phyloP scores from a whole-genome alignment of 179 eudicot genomes.

The Actinidia arguta region DNA sequence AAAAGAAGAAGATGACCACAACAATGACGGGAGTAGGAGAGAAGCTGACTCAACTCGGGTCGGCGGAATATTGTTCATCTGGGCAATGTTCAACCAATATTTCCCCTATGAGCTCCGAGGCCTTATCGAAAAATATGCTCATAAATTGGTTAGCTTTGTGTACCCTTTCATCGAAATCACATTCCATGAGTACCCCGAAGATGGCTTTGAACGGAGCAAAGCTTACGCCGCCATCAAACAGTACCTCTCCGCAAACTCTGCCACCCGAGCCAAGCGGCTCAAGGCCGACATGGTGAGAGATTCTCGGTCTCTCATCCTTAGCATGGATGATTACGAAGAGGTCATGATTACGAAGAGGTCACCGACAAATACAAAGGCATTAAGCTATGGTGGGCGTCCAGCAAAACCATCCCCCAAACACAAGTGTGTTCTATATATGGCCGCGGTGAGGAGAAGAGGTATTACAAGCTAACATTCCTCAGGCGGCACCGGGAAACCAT shows the following conservation, averaged over 20 bases:
- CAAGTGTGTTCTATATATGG: constrained; percentile 31
- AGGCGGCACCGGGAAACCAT: constrained; percentile 29
- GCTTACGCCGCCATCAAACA: constrained; percentile 51
- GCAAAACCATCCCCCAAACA: constrained; percentile 20
- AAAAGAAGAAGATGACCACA: no score
- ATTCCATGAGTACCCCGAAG: constrained; percentile 55
- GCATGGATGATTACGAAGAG: constrained; percentile 61
- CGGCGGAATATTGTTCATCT: constrained; percentile 34
- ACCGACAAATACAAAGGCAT: constrained; percentile 45
- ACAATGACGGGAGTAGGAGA: constrained; percentile 20
- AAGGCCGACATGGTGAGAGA: constrained; percentile 50
- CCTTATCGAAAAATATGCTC: constrained; percentile 28
- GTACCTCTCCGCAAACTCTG: constrained; percentile 49
- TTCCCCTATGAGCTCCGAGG: constrained; percentile 36
- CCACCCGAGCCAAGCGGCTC: constrained; percentile 51
- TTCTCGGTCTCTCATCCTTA: constrained; percentile 41
- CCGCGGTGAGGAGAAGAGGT: constrained; percentile 40
- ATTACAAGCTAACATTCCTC: constrained; percentile 40
- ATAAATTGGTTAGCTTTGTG: constrained; percentile 26
- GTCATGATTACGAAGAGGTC: constrained; percentile 26
- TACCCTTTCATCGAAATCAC: constrained; percentile 55
- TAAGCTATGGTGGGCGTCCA: constrained; percentile 55
- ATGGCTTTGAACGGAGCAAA: constrained; percentile 48
- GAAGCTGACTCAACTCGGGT: constrained; percentile 42
- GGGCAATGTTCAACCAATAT: constrained; percentile 52